Evolutionary conservation across 1,284 basidiomycete genomes (phyloP).

Genomic region (Garcileccinum viscosum): DNA sequence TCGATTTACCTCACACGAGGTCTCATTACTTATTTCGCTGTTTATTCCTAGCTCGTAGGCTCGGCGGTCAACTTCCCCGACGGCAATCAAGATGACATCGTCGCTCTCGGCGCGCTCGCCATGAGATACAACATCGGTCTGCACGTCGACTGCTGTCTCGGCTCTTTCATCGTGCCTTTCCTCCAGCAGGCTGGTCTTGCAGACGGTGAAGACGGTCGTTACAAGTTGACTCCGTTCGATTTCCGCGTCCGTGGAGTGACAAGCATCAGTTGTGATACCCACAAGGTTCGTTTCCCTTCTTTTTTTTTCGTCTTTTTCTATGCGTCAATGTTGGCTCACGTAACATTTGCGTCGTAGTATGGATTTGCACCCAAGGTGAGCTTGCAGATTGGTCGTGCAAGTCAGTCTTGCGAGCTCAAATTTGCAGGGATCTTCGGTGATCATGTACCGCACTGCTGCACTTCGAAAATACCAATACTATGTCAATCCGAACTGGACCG

Average conservation of each 20-base stretch:
- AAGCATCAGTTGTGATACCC: constrained; percentile 90
- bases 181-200: constrained; percentile 68
- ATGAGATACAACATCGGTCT: constrained; percentile 80
- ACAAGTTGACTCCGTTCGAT: constrained; percentile 74
- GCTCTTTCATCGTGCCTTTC: constrained; percentile 92
- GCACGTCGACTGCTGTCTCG: constrained; percentile 94
- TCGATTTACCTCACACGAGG: background rate
- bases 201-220: constrained; percentile 56
- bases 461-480: constrained; percentile 87
- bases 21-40: background rate
- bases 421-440: constrained; percentile 84
- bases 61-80: constrained; percentile 94
- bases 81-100: constrained; percentile 89
- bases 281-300: constrained; percentile 65
- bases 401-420: background rate
- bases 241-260: constrained; percentile 91
- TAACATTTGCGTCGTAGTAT: constrained; percentile 53
- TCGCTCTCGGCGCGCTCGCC: constrained; percentile 80
- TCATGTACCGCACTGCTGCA: constrained; percentile 85
- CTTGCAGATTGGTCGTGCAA: constrained; percentile 1
- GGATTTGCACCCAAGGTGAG: constrained; percentile 83
- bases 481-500: constrained; percentile 80
- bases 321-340: constrained; percentile 12
- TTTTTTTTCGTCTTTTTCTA: background rate
- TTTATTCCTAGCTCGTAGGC: constrained; percentile 73